phyloP scores from a whole-genome alignment of 2,329 filamentous ascomycete species.

The Clathrospora elynae region DNA sequence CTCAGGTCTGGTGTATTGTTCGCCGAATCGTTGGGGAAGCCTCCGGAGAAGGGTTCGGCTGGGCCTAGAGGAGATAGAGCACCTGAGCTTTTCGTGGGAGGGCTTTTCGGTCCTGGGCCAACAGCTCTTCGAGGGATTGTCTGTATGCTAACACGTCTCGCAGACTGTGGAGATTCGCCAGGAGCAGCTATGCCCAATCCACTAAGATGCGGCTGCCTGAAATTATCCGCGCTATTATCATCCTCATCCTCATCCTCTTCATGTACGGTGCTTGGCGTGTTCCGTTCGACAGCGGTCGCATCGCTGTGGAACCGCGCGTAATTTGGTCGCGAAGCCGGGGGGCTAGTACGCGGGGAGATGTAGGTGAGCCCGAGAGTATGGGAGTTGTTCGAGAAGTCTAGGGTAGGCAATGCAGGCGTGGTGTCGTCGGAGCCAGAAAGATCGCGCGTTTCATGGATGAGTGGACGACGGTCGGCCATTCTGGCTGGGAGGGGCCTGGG shows the following conservation, averaged over 20 bases:
- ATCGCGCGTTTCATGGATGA: slow-evolving; percentile 36
- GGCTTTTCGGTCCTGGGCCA: slow-evolving; percentile 22
- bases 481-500: slow-evolving; percentile 12
- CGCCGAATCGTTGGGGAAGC: slow-evolving; percentile 33
- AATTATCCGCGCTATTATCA: slow-evolving; percentile 32
- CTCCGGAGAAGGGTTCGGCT: slow-evolving; percentile 36
- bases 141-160: slow-evolving; percentile 29
- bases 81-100: slow-evolving; percentile 25
- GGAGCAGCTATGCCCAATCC: slow-evolving; percentile 46
- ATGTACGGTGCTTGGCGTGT: slow-evolving; percentile 29
- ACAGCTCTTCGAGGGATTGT: slow-evolving; percentile 28
- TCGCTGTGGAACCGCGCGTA: slow-evolving; percentile 47
- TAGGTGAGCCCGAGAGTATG: slow-evolving; percentile 31
- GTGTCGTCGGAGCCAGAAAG: slow-evolving; percentile 30
- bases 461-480: slow-evolving; percentile 42
- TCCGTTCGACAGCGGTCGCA: slow-evolving; percentile 39
- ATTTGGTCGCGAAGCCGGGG: slow-evolving; percentile 40
- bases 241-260: slow-evolving; percentile 46
- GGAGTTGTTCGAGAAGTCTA: slow-evolving; percentile 33
- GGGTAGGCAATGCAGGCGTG: slow-evolving; percentile 35
- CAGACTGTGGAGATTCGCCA: slow-evolving; percentile 19
- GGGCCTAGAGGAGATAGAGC: slow-evolving; percentile 35
- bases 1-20: slow-evolving; percentile 42
- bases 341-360: slow-evolving; percentile 28
- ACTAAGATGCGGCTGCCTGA: slow-evolving; percentile 20